Evolutionary conservation across 2,329 filamentous ascomycete species (phyloP), one percentile per base, ranked within the genome.

Genomic region (Aspergillus sclerotialis): DNA sequence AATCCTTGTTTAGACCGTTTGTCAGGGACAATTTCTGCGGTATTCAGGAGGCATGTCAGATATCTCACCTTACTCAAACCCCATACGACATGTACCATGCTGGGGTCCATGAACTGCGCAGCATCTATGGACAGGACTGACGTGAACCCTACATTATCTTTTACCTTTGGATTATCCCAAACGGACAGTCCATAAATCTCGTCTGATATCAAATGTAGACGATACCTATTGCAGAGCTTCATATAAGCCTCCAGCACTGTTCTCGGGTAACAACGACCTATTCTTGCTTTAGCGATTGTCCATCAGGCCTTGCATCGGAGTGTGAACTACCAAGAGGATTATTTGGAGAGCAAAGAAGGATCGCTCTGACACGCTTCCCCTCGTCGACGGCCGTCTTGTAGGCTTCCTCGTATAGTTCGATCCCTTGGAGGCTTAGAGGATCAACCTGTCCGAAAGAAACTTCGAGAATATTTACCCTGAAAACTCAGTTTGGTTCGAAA

Each of bases 301-400:
- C 28, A 24, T 21, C 5, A 19, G 30, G 24, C 4, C 13, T 9
- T 10, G 3, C 15, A 27, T 3, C 9, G 15, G 10, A 10, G 17
- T 4, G 12, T 9, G 15, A 28, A 27, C 23, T 8, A 35, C 69
- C 69, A 3, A 73, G 54, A 0, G 69, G 69, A 40, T 72, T 72
- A 37, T 71, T 65, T 2, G 68, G 68, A 19, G 69, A 59, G 37
- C 65, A 67, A 6, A 74, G 50, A 28, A 74, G 56, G 13, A 75
- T 40, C 0, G 60, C 69, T 11, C 60, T 57, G 12, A 72, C 55
- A 14, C 49, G 55, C 8, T 55, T 44, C 2, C 68, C 68, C 10
- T 46, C 36, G 4, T 51, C 42, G 6, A 49, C 45, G 19, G 60
- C 56, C 3, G 53, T 49, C n/a, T 61, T 46, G 5, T 66, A 39